Base-by-base conservation (phyloP, 2,329 filamentous ascomycete genomes). In the Rutstroemia sp. region DNA sequence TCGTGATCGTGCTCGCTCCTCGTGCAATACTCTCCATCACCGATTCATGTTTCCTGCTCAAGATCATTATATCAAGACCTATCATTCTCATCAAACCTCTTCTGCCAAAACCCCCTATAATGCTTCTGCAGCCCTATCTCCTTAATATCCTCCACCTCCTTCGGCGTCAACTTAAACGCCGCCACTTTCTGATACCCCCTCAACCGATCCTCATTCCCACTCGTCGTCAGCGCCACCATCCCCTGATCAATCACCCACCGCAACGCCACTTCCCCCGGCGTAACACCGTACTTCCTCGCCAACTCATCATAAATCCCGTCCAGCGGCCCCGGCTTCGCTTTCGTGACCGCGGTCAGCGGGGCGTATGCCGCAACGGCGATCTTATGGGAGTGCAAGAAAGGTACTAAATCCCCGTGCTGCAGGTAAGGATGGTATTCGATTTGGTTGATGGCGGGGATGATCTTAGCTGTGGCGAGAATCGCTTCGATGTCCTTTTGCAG, bases 391-490 rank as follows among this genome's bases (percentile, higher is more conserved):
- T 75, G 76, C 69, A 78, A 79, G 71, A 80, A 88, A 16, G 74
- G 70, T 34, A 87, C 54, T 12, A 88, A 73, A 25, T 77, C 74
- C 5, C 75, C 76, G 68, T 87, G 85, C 71, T 87, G 85, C 51
- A 88, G 75, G 68, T 89, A 89, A 0, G 88, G 87, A 71, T 94
- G 87, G 66, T 81, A 84, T 74, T 92, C 88, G 67, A 92, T 87
- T 76, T 94, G 88, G 73, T 92, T 92, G 60, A 88, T 79, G 6
- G 81, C 83, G 0, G 89, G 89, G 3, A 75, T 68, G 58, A 87
- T 69, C 63, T 78, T 79, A 51, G 84, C 83, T 5, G 82, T 81
- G 67, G 78, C 69, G 2, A 86, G 73, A 44, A 85, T 67, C 2
- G 72, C 66, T 67, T 85, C 78, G 19, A 87, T 70, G 61, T 87